Conservation (phyloP, 352 stramenopile genomes). For the Globisporangium irregulare region DNA sequence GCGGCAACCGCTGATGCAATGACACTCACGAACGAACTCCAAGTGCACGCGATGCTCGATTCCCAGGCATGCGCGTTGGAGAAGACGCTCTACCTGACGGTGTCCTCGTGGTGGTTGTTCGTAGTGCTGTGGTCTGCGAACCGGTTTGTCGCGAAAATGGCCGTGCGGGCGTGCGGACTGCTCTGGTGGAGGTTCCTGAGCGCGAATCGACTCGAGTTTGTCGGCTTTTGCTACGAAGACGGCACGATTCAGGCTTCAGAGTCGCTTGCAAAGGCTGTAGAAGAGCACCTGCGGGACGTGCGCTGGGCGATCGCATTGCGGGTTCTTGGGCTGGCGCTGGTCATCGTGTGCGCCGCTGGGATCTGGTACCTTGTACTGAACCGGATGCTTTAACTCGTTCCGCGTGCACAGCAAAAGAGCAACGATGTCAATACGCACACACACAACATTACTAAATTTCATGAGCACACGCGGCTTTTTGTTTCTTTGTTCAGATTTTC, state of each 20-base stretch:
- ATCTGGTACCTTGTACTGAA: slow-evolving; percentile 14
- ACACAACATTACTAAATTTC: background rate
- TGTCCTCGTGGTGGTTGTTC: slow-evolving; percentile 64
- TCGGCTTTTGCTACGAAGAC: slow-evolving; percentile 53
- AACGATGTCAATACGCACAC: background rate
- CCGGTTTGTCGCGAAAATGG: slow-evolving; percentile 43
- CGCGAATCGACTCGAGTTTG: slow-evolving; percentile 43
- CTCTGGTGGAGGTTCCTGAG: slow-evolving; percentile 63
- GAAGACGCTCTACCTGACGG: slow-evolving; percentile 52
- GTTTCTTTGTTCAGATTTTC: slow-evolving; percentile 3
- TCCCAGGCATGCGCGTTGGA: slow-evolving; percentile 48
- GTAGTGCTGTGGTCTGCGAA: slow-evolving; percentile 40
- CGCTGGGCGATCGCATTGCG: slow-evolving; percentile 41
- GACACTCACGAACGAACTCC: background rate
- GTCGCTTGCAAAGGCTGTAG: slow-evolving; percentile 33
- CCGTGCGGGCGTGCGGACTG: slow-evolving; percentile 38
- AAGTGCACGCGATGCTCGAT: slow-evolving; percentile 33
- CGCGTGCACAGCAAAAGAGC: background rate
- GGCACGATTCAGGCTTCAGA: slow-evolving; percentile 37
- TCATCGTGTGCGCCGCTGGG: slow-evolving; percentile 12
- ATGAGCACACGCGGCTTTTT: background rate
- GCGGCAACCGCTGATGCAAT: background rate
- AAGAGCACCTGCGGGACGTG: slow-evolving; percentile 32
- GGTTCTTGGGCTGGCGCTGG: slow-evolving; percentile 27
- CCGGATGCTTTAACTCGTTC: background rate